Evolutionary conservation across 345 rosid species (phyloP).

Genomic region (Lepidium aucheri): DNA sequence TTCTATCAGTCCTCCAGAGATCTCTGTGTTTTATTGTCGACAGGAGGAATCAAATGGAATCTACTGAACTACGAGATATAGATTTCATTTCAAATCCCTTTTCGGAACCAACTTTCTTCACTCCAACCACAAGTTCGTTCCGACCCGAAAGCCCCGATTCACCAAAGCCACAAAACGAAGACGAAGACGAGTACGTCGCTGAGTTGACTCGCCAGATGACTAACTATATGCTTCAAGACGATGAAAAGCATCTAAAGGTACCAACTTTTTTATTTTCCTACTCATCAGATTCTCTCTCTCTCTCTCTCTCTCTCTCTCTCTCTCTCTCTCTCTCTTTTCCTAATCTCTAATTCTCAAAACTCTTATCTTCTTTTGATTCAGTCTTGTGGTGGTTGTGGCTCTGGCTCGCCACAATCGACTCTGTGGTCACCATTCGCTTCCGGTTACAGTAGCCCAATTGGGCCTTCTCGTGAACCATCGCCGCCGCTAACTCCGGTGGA

Average conservation of each 20-base stretch:
- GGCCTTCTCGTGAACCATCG: slow-evolving; percentile 31
- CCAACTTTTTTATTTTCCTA: neutral
- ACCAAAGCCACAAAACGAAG: slow-evolving; percentile 30
- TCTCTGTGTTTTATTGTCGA: neutral
- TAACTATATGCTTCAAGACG: slow-evolving; percentile 42
- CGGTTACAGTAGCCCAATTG: slow-evolving; percentile 26
- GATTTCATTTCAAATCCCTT: slow-evolving; percentile 16
- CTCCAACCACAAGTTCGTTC: slow-evolving; percentile 21
- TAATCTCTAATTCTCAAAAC: neutral
- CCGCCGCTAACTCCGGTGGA: slow-evolving; percentile 32
- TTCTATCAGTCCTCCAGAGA: neutral
- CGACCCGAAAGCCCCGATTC: slow-evolving; percentile 3
- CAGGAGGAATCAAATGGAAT: slow-evolving; percentile 24
- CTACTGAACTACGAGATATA: slow-evolving; percentile 13
- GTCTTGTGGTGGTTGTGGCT: slow-evolving; percentile 28
- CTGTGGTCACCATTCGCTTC: slow-evolving; percentile 34
- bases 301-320: neutral
- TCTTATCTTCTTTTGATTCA: neutral
- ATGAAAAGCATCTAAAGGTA: slow-evolving; percentile 27
- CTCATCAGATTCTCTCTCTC: slow-evolving; percentile 6
- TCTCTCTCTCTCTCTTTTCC: neutral
- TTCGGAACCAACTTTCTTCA: slow-evolving; percentile 19
- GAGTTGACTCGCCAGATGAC: slow-evolving; percentile 86
- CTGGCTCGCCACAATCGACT: slow-evolving; percentile 39
- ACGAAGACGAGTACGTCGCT: slow-evolving; percentile 50